phyloP scores from a whole-genome alignment of 768 basidiomycete species.

The Termitomyces bulborhizus region DNA sequence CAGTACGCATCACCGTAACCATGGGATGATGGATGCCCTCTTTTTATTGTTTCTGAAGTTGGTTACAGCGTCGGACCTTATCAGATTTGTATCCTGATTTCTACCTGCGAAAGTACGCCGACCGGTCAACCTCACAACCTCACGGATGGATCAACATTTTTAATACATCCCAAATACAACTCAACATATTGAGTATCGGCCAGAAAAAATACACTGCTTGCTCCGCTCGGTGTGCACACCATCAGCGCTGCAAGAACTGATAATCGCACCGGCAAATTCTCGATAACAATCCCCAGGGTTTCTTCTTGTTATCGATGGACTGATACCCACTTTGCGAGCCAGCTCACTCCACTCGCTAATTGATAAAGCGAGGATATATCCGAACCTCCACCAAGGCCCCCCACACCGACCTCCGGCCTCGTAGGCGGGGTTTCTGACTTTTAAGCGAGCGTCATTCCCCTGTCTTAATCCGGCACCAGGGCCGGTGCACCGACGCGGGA shows the following conservation, averaged over 20 bases:
- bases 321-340: neutral
- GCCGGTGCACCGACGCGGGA: neutral
- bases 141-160: neutral
- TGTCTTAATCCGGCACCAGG: neutral
- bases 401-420: neutral
- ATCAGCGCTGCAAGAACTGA: neutral
- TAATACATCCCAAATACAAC: neutral
- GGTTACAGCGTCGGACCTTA: neutral
- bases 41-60: neutral
- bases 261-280: neutral
- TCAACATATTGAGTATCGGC: neutral
- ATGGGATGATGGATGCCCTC: neutral
- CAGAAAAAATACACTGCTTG: neutral
- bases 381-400: no score
- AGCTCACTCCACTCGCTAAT: neutral
- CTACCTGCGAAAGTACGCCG: neutral
- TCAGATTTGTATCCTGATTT: neutral
- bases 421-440: neutral
- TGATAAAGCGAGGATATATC: neutral
- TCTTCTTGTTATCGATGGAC: neutral
- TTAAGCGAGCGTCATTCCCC: neutral
- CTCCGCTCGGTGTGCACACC: neutral
- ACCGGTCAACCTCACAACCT: neutral
- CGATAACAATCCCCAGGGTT: neutral
- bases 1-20: neutral